Percentiles rank a stretch among this genome's conserved stretches.
phyloP scores from a whole-genome alignment of 495 filamentous ascomycete species.

The Delitschia confertaspora region DNA sequence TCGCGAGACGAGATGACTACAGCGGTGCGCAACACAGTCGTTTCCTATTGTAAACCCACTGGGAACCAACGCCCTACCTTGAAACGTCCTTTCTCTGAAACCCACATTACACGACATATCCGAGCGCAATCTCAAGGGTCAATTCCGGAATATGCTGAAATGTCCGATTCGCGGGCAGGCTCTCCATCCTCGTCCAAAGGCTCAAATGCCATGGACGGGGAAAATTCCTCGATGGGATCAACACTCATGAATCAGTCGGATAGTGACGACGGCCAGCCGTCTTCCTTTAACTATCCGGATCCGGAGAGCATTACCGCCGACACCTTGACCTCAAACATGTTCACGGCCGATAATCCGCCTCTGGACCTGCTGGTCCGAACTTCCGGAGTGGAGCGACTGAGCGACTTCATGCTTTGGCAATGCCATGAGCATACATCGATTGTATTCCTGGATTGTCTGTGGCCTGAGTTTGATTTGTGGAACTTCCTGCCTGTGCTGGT shows the following conservation, averaged over 20 bases:
- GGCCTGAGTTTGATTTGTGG: slow-evolving; percentile 96
- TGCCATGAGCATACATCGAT: slow-evolving; percentile 86
- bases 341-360: slow-evolving; percentile 75
- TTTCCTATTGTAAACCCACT: slow-evolving; percentile 61
- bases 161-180: slow-evolving; percentile 31
- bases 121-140: slow-evolving; percentile 43
- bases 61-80: slow-evolving; percentile 36
- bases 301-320: slow-evolving; percentile 79
- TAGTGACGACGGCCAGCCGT: slow-evolving; percentile 13
- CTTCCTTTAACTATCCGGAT: slow-evolving; percentile 40
- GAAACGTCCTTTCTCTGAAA: slow-evolving; percentile 70
- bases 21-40: slow-evolving; percentile 79
- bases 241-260: slow-evolving; percentile 23
- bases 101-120: slow-evolving; percentile 76
- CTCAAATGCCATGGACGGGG: slow-evolving; percentile 20
- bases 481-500: slow-evolving; percentile 83
- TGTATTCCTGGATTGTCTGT: slow-evolving; percentile 82
- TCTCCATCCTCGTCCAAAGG: slow-evolving; percentile 30
- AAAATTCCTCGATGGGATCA: slow-evolving; percentile 25
- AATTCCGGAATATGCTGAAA: slow-evolving; percentile 36
- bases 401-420: slow-evolving; percentile 99
- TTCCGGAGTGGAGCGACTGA: slow-evolving; percentile 81
- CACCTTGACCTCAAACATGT: slow-evolving; percentile 69
- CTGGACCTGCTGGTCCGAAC: slow-evolving; percentile 85
- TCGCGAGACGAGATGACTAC: slow-evolving; percentile 91